Evolutionary conservation across 1,139 yeast species (phyloP).

Genomic region (Ogataea hybrid): DNA sequence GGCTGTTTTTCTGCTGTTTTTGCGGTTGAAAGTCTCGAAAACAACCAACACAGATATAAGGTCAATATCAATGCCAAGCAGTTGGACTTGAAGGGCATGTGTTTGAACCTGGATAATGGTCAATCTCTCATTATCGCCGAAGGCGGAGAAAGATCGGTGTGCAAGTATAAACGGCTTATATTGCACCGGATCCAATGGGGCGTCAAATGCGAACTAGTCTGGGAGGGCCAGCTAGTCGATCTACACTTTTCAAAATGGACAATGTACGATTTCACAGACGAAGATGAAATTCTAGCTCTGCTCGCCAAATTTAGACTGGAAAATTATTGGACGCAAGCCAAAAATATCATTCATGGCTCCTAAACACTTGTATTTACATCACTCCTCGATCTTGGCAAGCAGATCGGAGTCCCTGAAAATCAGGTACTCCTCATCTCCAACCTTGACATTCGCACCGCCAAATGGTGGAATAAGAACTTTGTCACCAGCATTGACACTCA

Average conservation of each 20-base stretch:
- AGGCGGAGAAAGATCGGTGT: conserved; percentile 64
- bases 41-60: conserved; percentile 69
- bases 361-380: conserved; percentile 9
- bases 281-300: conserved; percentile 53
- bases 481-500: conserved; percentile 84
- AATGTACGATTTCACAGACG: conserved; percentile 46
- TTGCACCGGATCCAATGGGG: conserved; percentile 68
- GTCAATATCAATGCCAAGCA: conserved; percentile 80
- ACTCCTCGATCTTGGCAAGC: conserved; percentile 77
- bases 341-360: conserved; percentile 7
- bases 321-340: conserved; percentile 56
- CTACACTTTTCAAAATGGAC: conserved; percentile 64
- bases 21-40: conserved; percentile 49
- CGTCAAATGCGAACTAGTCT: conserved; percentile 48
- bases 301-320: conserved; percentile 51
- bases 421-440: conserved; percentile 78
- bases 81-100: conserved; percentile 59
- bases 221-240: conserved; percentile 72
- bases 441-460: conserved; percentile 79
- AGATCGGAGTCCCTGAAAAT: conserved; percentile 89
- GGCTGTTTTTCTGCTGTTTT: conserved; percentile 65
- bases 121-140: conserved; percentile 66
- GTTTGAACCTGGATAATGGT: conserved; percentile 40
- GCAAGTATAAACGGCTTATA: conserved; percentile 62
- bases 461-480: conserved; percentile 80